Evolutionary conservation across 2,329 filamentous ascomycete species (phyloP).

Genomic region (Stylonectria norvegica): DNA sequence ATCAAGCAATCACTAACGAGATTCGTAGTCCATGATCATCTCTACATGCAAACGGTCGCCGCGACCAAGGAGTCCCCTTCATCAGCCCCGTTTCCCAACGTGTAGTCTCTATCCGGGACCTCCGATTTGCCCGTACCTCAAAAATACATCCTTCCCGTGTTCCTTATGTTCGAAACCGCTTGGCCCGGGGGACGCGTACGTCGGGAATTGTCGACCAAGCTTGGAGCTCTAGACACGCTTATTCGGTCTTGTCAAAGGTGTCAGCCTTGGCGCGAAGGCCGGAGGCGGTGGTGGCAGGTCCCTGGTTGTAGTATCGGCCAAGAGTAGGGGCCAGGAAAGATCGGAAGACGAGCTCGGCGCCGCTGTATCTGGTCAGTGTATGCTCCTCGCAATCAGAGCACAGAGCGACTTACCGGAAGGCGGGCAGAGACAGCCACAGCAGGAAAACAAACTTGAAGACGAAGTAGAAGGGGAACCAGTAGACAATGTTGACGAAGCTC

Average conservation of each 20-base stretch:
- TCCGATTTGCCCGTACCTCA: conserved; percentile 7
- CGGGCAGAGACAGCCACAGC: conserved; percentile 95
- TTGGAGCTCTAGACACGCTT: conserved; percentile 31
- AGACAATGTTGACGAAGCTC: conserved; percentile 78
- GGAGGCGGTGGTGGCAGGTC: conserved; percentile 68
- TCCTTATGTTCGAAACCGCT: conserved; percentile 19
- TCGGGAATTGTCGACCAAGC: conserved; percentile 25
- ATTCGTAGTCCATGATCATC: conserved; percentile 18
- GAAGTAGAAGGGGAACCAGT: conserved; percentile 99
- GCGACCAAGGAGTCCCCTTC: conserved; percentile 15
- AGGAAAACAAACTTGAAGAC: conserved; percentile 98
- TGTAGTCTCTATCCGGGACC: conserved; percentile 10
- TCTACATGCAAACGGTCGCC: conserved; percentile 12
- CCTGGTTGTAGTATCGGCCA: conserved; percentile 76
- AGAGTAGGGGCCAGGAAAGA: conserved; percentile 91
- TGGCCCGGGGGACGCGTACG: conserved; percentile 22
- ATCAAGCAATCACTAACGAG: conserved; percentile 20
- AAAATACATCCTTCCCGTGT: conserved; percentile 12
- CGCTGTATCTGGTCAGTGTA: conserved; percentile 51
- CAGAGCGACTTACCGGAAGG: conserved; percentile 80
- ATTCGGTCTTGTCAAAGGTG: conserved; percentile 65
- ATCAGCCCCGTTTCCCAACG: conserved; percentile 9
- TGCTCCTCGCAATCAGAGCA: no score
- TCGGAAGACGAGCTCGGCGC: conserved; percentile 94
- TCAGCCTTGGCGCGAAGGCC: conserved; percentile 88